These are phyloP conservation scores for Detonula confervacea DNA, from an alignment of 352 stramenopile genomes.

Conservation along the genomic window DNA sequence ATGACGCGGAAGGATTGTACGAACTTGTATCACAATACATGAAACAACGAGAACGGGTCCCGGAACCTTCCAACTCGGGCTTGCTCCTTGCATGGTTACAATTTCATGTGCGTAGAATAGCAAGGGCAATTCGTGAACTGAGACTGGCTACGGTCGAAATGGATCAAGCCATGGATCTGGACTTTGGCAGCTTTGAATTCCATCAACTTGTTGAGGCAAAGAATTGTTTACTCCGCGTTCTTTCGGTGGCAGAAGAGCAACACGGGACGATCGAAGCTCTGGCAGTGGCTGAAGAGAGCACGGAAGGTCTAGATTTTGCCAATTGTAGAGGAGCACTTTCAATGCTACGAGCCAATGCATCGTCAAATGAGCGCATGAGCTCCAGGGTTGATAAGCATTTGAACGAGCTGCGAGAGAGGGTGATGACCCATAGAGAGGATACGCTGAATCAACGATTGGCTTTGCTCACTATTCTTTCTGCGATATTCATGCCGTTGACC, in stretches of 20 bases:
- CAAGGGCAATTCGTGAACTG: constrained; percentile 46
- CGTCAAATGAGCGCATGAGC: constrained; percentile 53
- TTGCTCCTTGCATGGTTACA: constrained; percentile 53
- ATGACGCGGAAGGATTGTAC: constrained; percentile 42
- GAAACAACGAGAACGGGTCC: constrained; percentile 50
- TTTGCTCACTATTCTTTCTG: constrained; percentile 57
- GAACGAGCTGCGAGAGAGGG: constrained; percentile 52
- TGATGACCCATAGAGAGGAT: constrained; percentile 46
- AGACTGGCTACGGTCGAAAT: constrained; percentile 40
- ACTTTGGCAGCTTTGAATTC: constrained; percentile 45
- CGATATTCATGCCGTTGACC: constrained; percentile 66
- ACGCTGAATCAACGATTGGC: constrained; percentile 52
- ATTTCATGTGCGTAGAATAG: constrained; percentile 62
- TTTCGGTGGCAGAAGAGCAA: constrained; percentile 64
- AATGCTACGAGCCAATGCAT: constrained; percentile 44
- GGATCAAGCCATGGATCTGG: constrained; percentile 54
- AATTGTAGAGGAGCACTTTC: constrained; percentile 40
- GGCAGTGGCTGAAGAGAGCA: constrained; percentile 34
- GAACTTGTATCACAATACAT: constrained; percentile 43
- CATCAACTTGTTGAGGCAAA: constrained; percentile 55
- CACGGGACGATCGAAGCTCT: constrained; percentile 48
- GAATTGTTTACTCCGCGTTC: constrained; percentile 46
- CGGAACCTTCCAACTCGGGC: constrained; percentile 42
- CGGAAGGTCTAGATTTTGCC: constrained; percentile 48
- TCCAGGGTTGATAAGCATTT: constrained; percentile 62